Conservation (phyloP, 495 filamentous ascomycete species). For the Thozetella sp. region DNA sequence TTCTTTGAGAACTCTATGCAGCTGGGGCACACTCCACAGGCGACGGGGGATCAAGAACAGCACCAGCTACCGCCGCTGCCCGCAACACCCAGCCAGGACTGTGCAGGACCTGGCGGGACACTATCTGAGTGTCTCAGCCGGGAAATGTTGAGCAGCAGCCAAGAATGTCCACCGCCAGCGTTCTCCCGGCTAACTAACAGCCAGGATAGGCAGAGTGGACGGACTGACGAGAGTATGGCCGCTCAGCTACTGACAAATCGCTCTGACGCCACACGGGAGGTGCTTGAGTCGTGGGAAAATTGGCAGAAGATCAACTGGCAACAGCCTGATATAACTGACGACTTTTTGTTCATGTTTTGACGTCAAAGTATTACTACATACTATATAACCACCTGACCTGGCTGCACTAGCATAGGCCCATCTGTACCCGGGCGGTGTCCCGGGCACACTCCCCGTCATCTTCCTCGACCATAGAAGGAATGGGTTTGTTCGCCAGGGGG, state of each 20-base stretch:
- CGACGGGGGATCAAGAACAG: background rate
- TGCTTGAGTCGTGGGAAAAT: background rate
- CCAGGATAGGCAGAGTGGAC: no score
- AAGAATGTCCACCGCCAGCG: no score
- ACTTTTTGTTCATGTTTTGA: background rate
- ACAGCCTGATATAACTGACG: background rate
- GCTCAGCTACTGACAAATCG: no score
- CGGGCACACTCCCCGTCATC: background rate
- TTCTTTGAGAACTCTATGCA: background rate
- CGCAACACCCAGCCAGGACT: no score
- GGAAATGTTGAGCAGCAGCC: background rate
- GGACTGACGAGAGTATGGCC: no score
- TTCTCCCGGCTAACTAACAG: no score
- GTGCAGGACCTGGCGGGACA: no score
- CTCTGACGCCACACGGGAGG: no score
- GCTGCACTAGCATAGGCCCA: background rate
- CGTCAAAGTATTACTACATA: background rate
- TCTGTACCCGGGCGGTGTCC: background rate
- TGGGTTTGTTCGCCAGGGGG: constrained; percentile 10
- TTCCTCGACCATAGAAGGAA: background rate
- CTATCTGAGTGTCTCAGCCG: background rate
- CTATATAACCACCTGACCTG: no score
- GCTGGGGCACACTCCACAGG: background rate
- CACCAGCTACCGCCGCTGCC: background rate
- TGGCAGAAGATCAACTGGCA: background rate